Evolutionary conservation across 179 eudicot genomes (phyloP), one percentile per base, ranked within the genome.

Genomic region (Amaranthus tricolor): DNA sequence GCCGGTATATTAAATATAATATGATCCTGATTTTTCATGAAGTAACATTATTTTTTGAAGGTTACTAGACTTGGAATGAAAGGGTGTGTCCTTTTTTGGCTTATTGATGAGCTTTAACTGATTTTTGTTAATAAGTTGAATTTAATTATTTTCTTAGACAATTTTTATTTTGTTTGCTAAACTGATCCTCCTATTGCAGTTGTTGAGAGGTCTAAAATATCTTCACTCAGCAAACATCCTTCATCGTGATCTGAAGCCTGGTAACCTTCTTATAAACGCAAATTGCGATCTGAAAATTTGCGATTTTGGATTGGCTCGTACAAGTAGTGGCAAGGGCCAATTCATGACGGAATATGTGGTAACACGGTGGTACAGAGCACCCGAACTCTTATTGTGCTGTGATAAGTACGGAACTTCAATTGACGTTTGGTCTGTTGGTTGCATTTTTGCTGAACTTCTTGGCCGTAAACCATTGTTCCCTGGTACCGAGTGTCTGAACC

Each of bases 281-380:
- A 91, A 91, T 55, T 91, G 97, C 72, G 97, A 91, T 73, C 86
- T 91, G 9, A 89, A 89, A 77, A 91, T 91, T 21, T 91, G 97
- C 52, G 97, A 91, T 80, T 91, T 91, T 64, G 97, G 97, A 19
- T 84, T 91, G 45, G 94, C 97, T 24, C 89, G 97, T 24, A 88
- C 94, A 48, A 89, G 89, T 71, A 88, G 86, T 60, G 88, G 86
- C 8, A 86, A 89, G 70, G 94, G 84, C 10, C 92, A 91, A 55
- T 91, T 89, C 77, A 89, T 91, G 97, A 91, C 94, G 0, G 97
- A 91, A 72, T 91, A 91, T 19, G 97, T 91, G 55, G 96, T 91
- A 21, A 91, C 97, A 20, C 90, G 94, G 9, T 91, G 97, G 97
- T 91, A 91, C 63, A 72, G 97, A 56, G 97, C 94, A 19, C 97